Conservation (phyloP, 352 stramenopile genomes). For the Phytophthora citrophthora region DNA sequence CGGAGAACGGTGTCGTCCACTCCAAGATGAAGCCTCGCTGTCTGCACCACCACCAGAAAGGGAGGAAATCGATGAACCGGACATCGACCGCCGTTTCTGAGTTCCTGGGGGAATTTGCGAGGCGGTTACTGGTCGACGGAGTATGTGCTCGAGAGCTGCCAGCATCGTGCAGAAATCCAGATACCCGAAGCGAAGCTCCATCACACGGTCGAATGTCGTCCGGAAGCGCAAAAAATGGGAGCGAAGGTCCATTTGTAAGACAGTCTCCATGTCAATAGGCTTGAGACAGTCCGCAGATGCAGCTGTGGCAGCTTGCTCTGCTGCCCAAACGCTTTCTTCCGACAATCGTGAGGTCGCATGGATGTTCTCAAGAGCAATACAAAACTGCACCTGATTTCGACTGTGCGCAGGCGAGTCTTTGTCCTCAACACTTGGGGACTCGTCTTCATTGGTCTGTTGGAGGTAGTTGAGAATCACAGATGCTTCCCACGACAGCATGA, state of each 20-base stretch:
- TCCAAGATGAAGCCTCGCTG: slow-evolving; percentile 38
- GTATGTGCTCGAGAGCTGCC: slow-evolving; percentile 64
- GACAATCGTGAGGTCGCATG: slow-evolving; percentile 81
- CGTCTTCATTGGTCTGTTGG: slow-evolving; percentile 47
- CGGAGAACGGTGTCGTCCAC: slow-evolving; percentile 21
- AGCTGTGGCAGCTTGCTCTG: slow-evolving; percentile 43
- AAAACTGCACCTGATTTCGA: slow-evolving; percentile 71
- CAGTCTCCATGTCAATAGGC: slow-evolving; percentile 70
- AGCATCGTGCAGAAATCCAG: slow-evolving; percentile 80
- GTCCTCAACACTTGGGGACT: slow-evolving; percentile 25
- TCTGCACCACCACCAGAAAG: slow-evolving; percentile 47
- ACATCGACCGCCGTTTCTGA: slow-evolving; percentile 49
- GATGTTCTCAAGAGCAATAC: slow-evolving; percentile 66
- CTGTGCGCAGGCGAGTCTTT: slow-evolving; percentile 30
- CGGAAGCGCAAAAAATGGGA: slow-evolving; percentile 70
- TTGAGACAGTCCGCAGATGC: slow-evolving; percentile 80
- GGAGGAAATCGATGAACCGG: slow-evolving; percentile 60
- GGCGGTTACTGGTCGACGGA: slow-evolving; percentile 37
- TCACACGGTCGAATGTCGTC: slow-evolving; percentile 75
- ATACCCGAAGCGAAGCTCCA: slow-evolving; percentile 86
- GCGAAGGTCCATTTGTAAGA: slow-evolving; percentile 72
- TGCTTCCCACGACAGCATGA: slow-evolving; percentile 87
- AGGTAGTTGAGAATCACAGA: slow-evolving; percentile 70
- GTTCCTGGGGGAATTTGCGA: slow-evolving; percentile 9
- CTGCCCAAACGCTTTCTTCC: slow-evolving; percentile 71